Evolutionary conservation across 768 basidiomycete species (phyloP), one percentile per base, ranked within the genome.

Genomic region (Porphyrellus cyaneotinctus): DNA sequence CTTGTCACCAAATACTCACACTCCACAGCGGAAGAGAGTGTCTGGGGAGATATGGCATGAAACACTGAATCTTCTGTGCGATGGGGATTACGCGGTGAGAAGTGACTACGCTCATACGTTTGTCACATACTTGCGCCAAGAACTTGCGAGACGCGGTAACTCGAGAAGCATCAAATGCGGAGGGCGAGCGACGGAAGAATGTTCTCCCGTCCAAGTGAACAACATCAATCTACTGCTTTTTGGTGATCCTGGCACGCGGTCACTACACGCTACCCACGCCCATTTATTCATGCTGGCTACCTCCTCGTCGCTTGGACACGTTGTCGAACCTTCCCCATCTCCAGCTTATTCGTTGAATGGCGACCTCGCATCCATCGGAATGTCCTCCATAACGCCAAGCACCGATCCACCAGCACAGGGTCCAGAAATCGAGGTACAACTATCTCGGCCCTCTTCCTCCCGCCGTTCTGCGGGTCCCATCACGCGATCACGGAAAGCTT

Each of bases 1-100:
- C 12, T 61, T 49, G 3, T 56, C 61, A 0, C 60, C 70, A 14
- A 59, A 54, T 44, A 57, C 60, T 43, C 75, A 74, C 22, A 64
- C 70, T 23, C 75, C 82, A n/a, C 77, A 83, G 47, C 74, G 89
- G 52, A 84, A 82, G 11, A 77, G 77, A 55, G 79, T 97, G 30
- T 76, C 86, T 4, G 85, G 88, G 26, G 91, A 93, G 63, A 80
- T 87, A 31, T 95, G 92, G 92, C 90, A 93, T 65, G 93, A 95
- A 55, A 94, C 90, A 2, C 69, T 95, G 39, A 87, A 85, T 43
- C 75, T 97, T 24, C 70, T 95, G 5, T 95, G 91, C 64, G 91
- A 95, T 64, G 67, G 72, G 13, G 85, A 91, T 51, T 85, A 81
- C 60, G 73, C 80, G n/a, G 83, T 95, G 20, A 83, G 94, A 50